These are phyloP conservation scores for Tephrocybe sp. DNA, from an alignment of 768 basidiomycete species.

Conservation along the genomic window DNA sequence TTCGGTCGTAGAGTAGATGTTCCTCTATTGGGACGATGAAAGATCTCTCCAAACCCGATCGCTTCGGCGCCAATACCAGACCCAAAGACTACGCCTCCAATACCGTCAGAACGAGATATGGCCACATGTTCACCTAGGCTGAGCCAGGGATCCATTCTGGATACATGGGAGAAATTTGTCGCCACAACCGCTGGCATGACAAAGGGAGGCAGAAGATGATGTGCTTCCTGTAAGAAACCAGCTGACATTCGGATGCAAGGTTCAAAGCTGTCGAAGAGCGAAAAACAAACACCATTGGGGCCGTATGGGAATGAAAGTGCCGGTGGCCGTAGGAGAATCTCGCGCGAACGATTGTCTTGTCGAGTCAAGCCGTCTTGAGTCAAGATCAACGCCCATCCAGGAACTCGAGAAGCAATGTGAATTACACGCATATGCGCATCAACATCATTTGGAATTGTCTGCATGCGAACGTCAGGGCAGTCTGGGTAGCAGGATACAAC, in stretches of 20 bases:
- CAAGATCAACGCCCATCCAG: constrained; percentile 51
- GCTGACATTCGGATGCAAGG: constrained; percentile 27
- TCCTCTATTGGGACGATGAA: background rate
- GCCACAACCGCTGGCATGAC: constrained; percentile 36
- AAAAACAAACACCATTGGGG: constrained; percentile 30
- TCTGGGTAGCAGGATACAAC: constrained; percentile 26
- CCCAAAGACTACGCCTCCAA: constrained; percentile 37
- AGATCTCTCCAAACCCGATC: constrained; percentile 7
- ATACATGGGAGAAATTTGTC: constrained; percentile 12
- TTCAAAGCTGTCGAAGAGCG: constrained; percentile 21
- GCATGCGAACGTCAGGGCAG: constrained; percentile 42
- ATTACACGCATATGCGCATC: constrained; percentile 27
- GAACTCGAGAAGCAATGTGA: constrained; percentile 32
- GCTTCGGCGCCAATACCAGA: background rate
- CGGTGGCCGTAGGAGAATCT: constrained; percentile 41
- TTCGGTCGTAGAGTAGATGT: background rate
- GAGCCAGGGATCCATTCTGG: constrained; percentile 23
- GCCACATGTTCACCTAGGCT: constrained; percentile 25
- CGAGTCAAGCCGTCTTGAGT: constrained; percentile 41
- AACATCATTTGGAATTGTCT: constrained; percentile 23
- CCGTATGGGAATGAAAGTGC: constrained; percentile 36
- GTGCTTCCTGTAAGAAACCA: constrained; percentile 32
- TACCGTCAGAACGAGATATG: constrained; percentile 21
- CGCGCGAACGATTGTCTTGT: constrained; percentile 28
- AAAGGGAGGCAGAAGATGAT: constrained; percentile 62